Conservation (phyloP, 140 eudicot genomes). For the Flaveria floridana region DNA sequence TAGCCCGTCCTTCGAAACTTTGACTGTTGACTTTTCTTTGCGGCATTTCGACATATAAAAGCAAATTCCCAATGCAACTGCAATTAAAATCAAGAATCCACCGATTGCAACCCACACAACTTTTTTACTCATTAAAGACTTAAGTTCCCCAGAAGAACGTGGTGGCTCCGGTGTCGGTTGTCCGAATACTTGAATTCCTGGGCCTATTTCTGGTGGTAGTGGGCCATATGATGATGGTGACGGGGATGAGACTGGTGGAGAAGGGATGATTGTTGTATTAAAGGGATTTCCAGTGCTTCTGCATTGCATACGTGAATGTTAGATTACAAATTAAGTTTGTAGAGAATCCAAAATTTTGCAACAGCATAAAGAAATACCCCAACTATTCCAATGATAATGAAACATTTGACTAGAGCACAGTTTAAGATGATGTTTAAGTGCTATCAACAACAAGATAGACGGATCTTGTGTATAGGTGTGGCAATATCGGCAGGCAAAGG, state of each 20-base stretch:
- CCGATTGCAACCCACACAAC: slow-evolving; percentile 51
- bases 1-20: slow-evolving; percentile 25
- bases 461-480: no score
- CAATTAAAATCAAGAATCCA: slow-evolving; percentile 43
- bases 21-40: slow-evolving; percentile 42
- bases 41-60: slow-evolving; percentile 50
- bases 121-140: slow-evolving; percentile 30
- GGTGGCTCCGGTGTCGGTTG: slow-evolving; percentile 39
- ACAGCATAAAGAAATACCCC: background rate
- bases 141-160: slow-evolving; percentile 29
- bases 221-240: slow-evolving; percentile 52
- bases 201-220: slow-evolving; percentile 46
- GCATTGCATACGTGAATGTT: slow-evolving; percentile 37
- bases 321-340: background rate
- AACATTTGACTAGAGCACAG: no score
- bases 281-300: slow-evolving; percentile 87
- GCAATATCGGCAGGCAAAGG: no score
- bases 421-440: no score
- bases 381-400: no score
- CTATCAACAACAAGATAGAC: no score
- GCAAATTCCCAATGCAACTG: slow-evolving; percentile 54
- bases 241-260: slow-evolving; percentile 57
- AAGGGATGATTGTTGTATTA: slow-evolving; percentile 67
- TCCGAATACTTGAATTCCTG: slow-evolving; percentile 39
- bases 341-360: background rate